Percentiles rank a stretch among this genome's conserved stretches.
These are phyloP conservation scores for Pythium apleroticum DNA, from an alignment of 352 stramenopile genomes.

Conservation along the genomic window DNA sequence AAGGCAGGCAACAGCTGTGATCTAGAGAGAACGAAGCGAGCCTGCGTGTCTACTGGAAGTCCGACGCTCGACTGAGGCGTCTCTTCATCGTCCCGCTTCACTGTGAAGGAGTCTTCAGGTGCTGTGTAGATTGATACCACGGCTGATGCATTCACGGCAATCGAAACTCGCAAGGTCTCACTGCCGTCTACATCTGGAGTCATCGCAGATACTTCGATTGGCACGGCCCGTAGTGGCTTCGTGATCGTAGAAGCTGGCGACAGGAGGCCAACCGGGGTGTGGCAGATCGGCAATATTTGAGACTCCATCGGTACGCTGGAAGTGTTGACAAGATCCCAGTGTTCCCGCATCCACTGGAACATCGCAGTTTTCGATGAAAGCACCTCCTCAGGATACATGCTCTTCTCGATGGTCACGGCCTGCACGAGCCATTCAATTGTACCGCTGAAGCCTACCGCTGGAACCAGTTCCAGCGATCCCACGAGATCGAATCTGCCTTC, in stretches of 20 bases:
- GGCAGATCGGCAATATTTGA: constrained; percentile 14
- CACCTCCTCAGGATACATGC: not conserved
- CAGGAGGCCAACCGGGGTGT: not conserved
- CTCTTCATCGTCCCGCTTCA: not conserved
- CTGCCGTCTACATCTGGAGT: constrained; percentile 22
- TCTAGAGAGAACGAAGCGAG: not conserved
- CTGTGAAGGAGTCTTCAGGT: not conserved
- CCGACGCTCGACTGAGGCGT: not conserved
- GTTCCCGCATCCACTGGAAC: constrained; percentile 7
- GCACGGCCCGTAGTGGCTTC: constrained; percentile 16
- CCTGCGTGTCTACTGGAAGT: not conserved
- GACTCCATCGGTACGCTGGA: constrained; percentile 2
- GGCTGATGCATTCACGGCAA: constrained; percentile 15
- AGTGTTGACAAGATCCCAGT: constrained; percentile 9
- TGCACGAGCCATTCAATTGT: not conserved
- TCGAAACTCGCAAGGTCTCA: constrained; percentile 6
- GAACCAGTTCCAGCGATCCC: constrained; percentile 11
- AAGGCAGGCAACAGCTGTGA: not conserved
- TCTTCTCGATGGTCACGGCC: constrained; percentile 12
- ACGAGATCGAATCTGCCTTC: constrained; percentile 9
- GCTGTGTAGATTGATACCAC: constrained; percentile 8
- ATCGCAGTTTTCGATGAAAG: not conserved
- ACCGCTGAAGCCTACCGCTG: constrained; percentile 20
- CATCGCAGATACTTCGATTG: constrained; percentile 5
- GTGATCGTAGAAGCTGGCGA: constrained; percentile 18